A percentile compares a stretch with the other conserved stretches of the same genome.
These are phyloP conservation scores for Boletus rufocinnamomeus DNA, from an alignment of 768 basidiomycete species.

Conservation along the genomic window DNA sequence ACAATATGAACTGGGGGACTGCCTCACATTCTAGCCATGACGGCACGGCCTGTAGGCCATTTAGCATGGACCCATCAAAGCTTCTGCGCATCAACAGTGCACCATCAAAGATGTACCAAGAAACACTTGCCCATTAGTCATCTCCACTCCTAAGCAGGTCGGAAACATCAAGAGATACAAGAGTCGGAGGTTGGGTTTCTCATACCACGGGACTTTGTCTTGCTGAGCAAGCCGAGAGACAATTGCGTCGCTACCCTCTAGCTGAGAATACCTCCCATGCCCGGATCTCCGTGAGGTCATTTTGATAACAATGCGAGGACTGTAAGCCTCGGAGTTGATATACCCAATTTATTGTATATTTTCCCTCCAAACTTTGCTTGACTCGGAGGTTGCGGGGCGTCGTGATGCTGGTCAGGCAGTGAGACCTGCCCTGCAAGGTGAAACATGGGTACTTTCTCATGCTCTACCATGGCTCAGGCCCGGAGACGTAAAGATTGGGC, in stretches of 20 bases:
- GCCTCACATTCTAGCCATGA: constrained; percentile 55
- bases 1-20: not conserved
- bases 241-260: constrained; percentile 4
- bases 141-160: constrained; percentile 13
- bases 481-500: too few relatives aligned
- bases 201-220: constrained; percentile 41
- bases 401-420: too few relatives aligned
- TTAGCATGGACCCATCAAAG: constrained; percentile 55
- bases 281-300: too few relatives aligned
- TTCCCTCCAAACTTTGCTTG: too few relatives aligned
- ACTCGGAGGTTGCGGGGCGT: too few relatives aligned
- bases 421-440: too few relatives aligned
- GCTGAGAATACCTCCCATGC: not conserved
- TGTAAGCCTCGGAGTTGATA: too few relatives aligned
- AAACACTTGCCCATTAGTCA: constrained; percentile 13
- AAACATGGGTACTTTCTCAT: too few relatives aligned
- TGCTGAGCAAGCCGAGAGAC: constrained; percentile 27
- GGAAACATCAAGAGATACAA: constrained; percentile 24
- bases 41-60: constrained; percentile 59
- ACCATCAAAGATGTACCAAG: not conserved
- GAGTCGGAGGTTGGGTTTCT: too few relatives aligned
- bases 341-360: too few relatives aligned
- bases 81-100: not conserved
- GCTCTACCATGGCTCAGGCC: too few relatives aligned
- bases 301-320: too few relatives aligned